A percentile compares a stretch with the other conserved stretches of the same genome.
These are phyloP conservation scores for Ganoderma resinaceum DNA, from an alignment of 1,284 basidiomycete genomes.

Conservation along the genomic window DNA sequence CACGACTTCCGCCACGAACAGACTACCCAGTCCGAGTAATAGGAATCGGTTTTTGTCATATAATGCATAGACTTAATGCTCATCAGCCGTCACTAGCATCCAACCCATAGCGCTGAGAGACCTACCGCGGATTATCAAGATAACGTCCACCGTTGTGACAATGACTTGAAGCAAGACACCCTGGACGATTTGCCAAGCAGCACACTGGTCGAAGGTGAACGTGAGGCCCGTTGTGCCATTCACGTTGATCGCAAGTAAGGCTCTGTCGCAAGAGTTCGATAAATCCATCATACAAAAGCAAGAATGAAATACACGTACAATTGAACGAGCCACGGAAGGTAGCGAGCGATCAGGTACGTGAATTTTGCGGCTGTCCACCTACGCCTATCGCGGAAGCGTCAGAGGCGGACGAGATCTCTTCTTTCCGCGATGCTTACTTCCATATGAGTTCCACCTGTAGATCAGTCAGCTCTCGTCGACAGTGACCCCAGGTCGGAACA, in stretches of 20 bases:
- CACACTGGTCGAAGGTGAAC: slow-evolving; percentile 31
- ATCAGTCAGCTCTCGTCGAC: not conserved
- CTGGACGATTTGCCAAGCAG: slow-evolving; percentile 35
- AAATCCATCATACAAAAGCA: not conserved
- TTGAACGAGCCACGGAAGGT: slow-evolving; percentile 36
- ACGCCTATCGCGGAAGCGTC: slow-evolving; percentile 16
- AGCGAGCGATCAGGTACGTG: slow-evolving; percentile 35
- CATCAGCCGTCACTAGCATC: not conserved
- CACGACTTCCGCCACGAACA: slow-evolving; percentile 32
- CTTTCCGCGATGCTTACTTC: slow-evolving; percentile 17
- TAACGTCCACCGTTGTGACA: slow-evolving; percentile 36
- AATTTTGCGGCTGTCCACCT: slow-evolving; percentile 33
- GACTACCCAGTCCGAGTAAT: slow-evolving; percentile 21
- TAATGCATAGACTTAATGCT: slow-evolving; percentile 30
- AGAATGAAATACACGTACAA: slow-evolving; percentile 23
- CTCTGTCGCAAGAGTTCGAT: slow-evolving; percentile 15
- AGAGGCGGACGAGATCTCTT: not conserved
- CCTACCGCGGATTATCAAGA: slow-evolving; percentile 35
- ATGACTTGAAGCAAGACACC: slow-evolving; percentile 34
- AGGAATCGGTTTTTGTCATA: slow-evolving; percentile 30
- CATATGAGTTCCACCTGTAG: slow-evolving; percentile 26
- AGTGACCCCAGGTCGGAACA: not conserved
- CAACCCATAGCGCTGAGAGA: not conserved
- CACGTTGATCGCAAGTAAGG: slow-evolving; percentile 34
- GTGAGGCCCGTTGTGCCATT: slow-evolving; percentile 35